Percentiles rank a stretch among this genome's conserved stretches.
Conservation (phyloP, 257 asterid species). For the Primulina huaijiensis region DNA sequence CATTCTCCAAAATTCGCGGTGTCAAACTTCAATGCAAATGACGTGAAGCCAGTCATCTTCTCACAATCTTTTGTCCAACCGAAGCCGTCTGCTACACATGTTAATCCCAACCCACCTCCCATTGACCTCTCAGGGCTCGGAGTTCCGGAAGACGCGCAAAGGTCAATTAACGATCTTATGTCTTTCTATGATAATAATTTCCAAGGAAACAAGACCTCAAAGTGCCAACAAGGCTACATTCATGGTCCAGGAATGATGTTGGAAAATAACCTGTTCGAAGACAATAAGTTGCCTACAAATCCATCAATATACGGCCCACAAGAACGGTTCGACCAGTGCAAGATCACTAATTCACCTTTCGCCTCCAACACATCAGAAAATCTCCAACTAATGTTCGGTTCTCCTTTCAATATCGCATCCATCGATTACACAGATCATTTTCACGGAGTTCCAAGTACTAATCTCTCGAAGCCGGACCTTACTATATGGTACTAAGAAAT, state of each 20-base stretch:
- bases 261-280: constrained; percentile 40
- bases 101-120: constrained; percentile 31
- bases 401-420: constrained; percentile 43
- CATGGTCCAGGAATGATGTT: constrained; percentile 37
- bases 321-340: constrained; percentile 43
- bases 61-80: constrained; percentile 47
- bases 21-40: constrained; percentile 37
- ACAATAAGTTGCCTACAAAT: constrained; percentile 27
- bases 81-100: constrained; percentile 28
- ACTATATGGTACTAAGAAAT: constrained; percentile 52
- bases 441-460: constrained; percentile 38
- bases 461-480: constrained; percentile 43
- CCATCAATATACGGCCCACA: constrained; percentile 30
- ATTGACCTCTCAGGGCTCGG: constrained; percentile 56
- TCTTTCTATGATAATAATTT: constrained; percentile 52
- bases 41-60: constrained; percentile 43
- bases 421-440: constrained; percentile 42
- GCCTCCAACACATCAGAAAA: constrained; percentile 36
- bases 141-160: constrained; percentile 83
- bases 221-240: constrained; percentile 34
- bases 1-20: constrained; percentile 38
- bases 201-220: constrained; percentile 39
- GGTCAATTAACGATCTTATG: constrained; percentile 66
- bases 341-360: constrained; percentile 40
- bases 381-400: constrained; percentile 51